These are phyloP conservation scores for Aegilops tauschii DNA, from an alignment of 176 grass and related monocot species.

Conservation along the genomic window DNA sequence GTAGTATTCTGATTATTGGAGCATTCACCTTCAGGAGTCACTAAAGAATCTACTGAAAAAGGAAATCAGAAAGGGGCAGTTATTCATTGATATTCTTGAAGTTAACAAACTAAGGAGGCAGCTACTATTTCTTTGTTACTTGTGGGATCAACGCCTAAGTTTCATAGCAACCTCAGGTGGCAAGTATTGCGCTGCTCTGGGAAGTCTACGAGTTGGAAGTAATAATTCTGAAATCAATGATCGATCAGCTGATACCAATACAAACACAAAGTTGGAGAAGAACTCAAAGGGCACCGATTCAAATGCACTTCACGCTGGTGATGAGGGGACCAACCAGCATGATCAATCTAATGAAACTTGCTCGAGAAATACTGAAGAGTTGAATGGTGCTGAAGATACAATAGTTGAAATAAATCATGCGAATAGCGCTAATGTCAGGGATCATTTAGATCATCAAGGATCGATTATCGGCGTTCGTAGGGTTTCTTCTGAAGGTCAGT, in stretches of 20 bases:
- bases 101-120: conserved; percentile 83
- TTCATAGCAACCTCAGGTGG: conserved; percentile 64
- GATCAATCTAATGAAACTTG: conserved; percentile 35
- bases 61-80: conserved; percentile 51
- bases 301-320: conserved; percentile 29
- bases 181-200: conserved; percentile 38
- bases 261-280: conserved; percentile 38
- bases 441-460: conserved; percentile 47
- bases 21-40: conserved; percentile 63
- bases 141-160: conserved; percentile 84
- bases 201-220: conserved; percentile 40
- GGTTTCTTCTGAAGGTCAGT: conserved; percentile 76
- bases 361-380: conserved; percentile 9
- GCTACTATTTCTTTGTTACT: conserved; percentile 77
- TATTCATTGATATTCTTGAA: conserved; percentile 88
- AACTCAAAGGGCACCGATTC: conserved; percentile 35
- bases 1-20: conserved; percentile 32
- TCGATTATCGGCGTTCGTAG: conserved; percentile 37
- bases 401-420: conserved; percentile 35
- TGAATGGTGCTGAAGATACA: conserved; percentile 24
- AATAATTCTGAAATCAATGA: conserved; percentile 41
- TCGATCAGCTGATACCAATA: conserved; percentile 28
- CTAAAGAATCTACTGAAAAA: conserved; percentile 61
- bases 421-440: conserved; percentile 41
- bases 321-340: conserved; percentile 17